Percentiles rank a stretch among this genome's conserved stretches.
Conservation (phyloP, 305 asterid species). For the Striga hermonthica region DNA sequence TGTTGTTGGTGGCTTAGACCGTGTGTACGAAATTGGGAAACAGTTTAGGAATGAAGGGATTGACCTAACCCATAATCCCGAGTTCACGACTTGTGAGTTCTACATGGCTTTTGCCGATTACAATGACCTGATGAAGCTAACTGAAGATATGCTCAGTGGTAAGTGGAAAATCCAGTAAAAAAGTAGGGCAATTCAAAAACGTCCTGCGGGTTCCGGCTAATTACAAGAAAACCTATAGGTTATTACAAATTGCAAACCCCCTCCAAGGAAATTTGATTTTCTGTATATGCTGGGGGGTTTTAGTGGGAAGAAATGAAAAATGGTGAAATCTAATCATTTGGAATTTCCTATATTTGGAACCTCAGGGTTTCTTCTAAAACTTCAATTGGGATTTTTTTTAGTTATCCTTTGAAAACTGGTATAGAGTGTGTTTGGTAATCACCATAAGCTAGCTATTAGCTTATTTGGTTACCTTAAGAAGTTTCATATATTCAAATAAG, state of each 20-base stretch:
- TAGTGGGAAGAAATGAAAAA: too few species aligned
- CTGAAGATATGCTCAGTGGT: slow-evolving; percentile 95
- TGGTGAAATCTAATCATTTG: too few species aligned
- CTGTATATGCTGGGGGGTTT: too few species aligned
- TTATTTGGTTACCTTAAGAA: too few species aligned
- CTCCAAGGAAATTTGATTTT: neutral
- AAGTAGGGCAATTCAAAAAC: neutral
- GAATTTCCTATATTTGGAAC: too few species aligned
- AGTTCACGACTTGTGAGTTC: slow-evolving; percentile 78
- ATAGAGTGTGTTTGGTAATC: too few species aligned
- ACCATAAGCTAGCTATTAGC: too few species aligned
- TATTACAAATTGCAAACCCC: neutral
- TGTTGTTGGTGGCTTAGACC: slow-evolving; percentile 76
- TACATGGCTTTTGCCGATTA: slow-evolving; percentile 81
- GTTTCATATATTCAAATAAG: too few species aligned
- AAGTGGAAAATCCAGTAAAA: slow-evolving; percentile 25
- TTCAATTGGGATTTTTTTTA: too few species aligned
- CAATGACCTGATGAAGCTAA: slow-evolving; percentile 73
- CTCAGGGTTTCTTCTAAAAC: too few species aligned
- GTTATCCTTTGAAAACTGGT: too few species aligned
- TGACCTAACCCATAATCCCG: slow-evolving; percentile 73
- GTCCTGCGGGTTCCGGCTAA: too few species aligned
- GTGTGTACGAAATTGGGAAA: slow-evolving; percentile 77
- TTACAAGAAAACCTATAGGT: neutral
- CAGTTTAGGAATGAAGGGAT: slow-evolving; percentile 80